Base-by-base conservation (phyloP, 805 yeast genomes). In the Blastobotrys muscicola region DNA sequence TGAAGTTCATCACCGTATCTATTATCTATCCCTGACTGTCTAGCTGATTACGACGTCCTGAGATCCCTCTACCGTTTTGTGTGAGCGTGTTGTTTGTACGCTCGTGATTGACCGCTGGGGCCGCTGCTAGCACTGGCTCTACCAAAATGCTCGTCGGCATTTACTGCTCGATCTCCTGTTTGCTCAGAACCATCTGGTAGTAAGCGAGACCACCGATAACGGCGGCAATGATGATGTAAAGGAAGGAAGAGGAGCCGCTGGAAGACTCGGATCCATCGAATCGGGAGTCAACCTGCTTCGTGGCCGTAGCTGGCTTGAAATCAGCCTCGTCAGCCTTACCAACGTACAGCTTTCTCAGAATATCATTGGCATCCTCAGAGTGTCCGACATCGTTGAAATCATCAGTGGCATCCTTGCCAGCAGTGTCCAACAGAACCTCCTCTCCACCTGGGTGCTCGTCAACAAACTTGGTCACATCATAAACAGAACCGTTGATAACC, bases 381-480 rank as follows among this genome's bases (percentile, higher is more conserved):
- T 92, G 99, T 31, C 99, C 99, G 60, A 92, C 89, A 59, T 86
- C 95, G 77, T 79, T 76, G 51, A 78, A 79, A 16, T 79, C 75
- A 39, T 60, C 66, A 10, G 85, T 78, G 43, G 87, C 89, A 60
- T 86, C 95, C 47, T 73, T 72, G 36, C 95, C 95, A 29, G 83
- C 94, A 58, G 78, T 73, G 53, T 85, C 94, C 41, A 76, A 64
- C 45, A 85, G 69, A 29, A 85, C 83, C 59, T 85, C 95, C 44
- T 80, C 82, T 45, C 95, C 95, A 59, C 95, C 95, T 32, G 92
- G 90, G 62, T 82, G 92, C 43, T 69, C 70, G 38, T 66, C 72
- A 11, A 77, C 58, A 48, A 82, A 71, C 35, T 58, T 50, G 13
- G 85, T 72, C 32, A 77, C 69, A 57, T 83, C 72, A 61, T 81